These are phyloP conservation scores for Glonium stellatum DNA, from an alignment of 495 filamentous ascomycete genomes.

Conservation along the genomic window DNA sequence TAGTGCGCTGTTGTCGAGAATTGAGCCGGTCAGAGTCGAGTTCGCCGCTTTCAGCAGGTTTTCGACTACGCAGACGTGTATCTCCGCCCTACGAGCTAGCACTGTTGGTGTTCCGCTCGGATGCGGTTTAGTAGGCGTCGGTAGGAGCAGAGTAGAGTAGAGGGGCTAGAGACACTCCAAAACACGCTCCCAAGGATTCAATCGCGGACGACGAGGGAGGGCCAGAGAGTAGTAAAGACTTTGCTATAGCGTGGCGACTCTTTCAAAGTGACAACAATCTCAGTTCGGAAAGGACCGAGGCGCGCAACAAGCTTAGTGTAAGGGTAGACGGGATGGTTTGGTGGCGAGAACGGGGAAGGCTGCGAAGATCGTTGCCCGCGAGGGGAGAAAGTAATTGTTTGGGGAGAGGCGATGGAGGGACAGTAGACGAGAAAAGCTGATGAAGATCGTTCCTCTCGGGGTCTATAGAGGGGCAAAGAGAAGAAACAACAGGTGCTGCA, in stretches of 20 bases:
- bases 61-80: background rate
- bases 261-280: background rate
- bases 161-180: background rate
- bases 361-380: background rate
- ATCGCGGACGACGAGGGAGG: too few species aligned
- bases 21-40: background rate
- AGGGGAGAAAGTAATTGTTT: background rate
- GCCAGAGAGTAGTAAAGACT: background rate
- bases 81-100: background rate
- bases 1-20: background rate
- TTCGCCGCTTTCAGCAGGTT: background rate
- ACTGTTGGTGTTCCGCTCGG: background rate
- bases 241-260: background rate
- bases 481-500: background rate
- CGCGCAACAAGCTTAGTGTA: background rate
- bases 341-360: background rate
- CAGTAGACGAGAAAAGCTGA: background rate
- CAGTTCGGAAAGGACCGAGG: conserved; percentile 1
- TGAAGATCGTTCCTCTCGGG: background rate
- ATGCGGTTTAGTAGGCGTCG: background rate
- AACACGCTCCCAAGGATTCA: too few species aligned
- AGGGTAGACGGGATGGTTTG: background rate
- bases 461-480: background rate
- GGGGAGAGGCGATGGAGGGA: background rate
- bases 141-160: background rate